Percentiles rank a stretch among this genome's conserved stretches.
Conservation (phyloP, 441 rosid genomes). For the Pelargonium fulgidum region DNA sequence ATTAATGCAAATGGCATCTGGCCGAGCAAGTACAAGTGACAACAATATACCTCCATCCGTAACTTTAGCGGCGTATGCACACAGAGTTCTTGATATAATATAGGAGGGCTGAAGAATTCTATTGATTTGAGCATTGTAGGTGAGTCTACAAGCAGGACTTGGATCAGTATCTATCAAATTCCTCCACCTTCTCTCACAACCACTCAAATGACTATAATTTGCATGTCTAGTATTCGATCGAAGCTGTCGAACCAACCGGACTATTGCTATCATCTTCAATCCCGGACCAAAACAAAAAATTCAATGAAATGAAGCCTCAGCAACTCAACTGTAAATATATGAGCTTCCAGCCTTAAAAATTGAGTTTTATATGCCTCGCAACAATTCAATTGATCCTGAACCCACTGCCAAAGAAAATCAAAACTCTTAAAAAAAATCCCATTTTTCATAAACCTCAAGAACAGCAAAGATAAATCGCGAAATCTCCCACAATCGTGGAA, state of each 20-base stretch:
- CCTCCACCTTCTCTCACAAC: constrained; percentile 24
- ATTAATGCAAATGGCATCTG: not conserved
- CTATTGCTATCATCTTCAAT: constrained; percentile 50
- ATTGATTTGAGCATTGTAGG: constrained; percentile 19
- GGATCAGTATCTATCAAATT: constrained; percentile 19
- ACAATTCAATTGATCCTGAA: not conserved
- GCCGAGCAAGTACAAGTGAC: constrained; percentile 9
- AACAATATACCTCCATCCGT: constrained; percentile 32
- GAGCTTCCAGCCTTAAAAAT: not conserved
- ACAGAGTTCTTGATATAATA: constrained; percentile 35
- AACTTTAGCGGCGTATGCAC: constrained; percentile 36
- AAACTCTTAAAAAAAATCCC: not conserved
- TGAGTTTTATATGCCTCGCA: constrained; percentile 5
- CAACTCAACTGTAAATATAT: not conserved
- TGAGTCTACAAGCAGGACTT: constrained; percentile 18
- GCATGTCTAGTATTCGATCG: constrained; percentile 36
- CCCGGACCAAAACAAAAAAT: not conserved
- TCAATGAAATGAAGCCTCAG: not conserved
- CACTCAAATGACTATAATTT: constrained; percentile 23
- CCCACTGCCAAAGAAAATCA: not conserved
- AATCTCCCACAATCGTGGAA: not conserved
- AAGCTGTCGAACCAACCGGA: constrained; percentile 36
- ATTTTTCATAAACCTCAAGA: not conserved
- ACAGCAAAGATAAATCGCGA: not conserved
- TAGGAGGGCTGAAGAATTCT: constrained; percentile 23